Base-by-base conservation (phyloP, 139 green algal genomes). In the Diplosphaera chodatii region DNA sequence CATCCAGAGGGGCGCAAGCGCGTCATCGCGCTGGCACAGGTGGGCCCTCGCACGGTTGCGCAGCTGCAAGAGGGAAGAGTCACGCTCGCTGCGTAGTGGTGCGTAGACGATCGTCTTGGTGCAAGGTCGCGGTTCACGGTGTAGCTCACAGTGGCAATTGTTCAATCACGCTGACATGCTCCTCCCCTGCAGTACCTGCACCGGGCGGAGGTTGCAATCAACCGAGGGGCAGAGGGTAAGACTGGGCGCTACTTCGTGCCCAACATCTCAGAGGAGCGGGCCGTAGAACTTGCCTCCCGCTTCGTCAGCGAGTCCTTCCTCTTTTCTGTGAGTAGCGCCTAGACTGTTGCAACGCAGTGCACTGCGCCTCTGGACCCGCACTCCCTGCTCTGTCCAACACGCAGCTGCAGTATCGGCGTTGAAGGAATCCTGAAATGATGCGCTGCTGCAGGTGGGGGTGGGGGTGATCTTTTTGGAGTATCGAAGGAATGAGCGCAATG, bases 191-290 rank as follows among this genome's bases (percentile, higher is more conserved):
- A 88, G 80, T 56, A 68, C 22, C 40, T 91, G 22, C 89, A 93
- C 74, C 66, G 76, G 13, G 55, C 85, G 59, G 88, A 94, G 33
- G 89, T 96, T 6, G 71, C 63, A 33, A 87, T 96, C 29, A 87
- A 76, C 0, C 80, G 90, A 2, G 80, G 83, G 16, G 90, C 89
- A 3, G 89, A 95, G 70, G 89, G 91, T 32, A 90, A 84, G 67
- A 77, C 77, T 13, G 86, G 86, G 28, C 82, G 76, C 25, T 82
- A 82, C 0, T 93, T 94, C 68, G 84, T 94, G 32, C 87, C 85
- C 5, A 67, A 83, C 40, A 91, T 96, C 85, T 90, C 84, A 15
- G 91, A 96, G 67, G 91, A 96, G 67, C 88, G 89, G 55, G 82
- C 81, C 0, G 30, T 96, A 40, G 81, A 93, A 68, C 70, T 94